phyloP scores from a whole-genome alignment of 306 rosid genomes.

The Castanospermum australe region DNA sequence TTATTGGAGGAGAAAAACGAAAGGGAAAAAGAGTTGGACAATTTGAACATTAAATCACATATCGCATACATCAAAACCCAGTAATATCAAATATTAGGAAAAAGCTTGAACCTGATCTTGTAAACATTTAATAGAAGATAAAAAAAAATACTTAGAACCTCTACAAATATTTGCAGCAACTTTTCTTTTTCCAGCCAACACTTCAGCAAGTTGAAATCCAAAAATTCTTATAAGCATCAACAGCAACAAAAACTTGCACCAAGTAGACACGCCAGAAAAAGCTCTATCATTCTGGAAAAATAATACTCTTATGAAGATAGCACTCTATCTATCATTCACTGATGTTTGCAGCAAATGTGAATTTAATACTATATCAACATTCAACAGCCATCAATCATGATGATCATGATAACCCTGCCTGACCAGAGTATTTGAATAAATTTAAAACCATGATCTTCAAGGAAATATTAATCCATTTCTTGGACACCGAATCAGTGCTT shows the following conservation, averaged over 20 bases:
- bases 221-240: neutral
- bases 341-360: neutral
- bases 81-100: neutral
- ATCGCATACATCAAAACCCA: neutral
- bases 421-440: constrained; percentile 11
- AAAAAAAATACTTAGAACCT: neutral
- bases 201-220: neutral
- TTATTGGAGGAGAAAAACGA: neutral
- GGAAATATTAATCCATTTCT: constrained; percentile 19
- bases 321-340: neutral
- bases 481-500: constrained; percentile 39
- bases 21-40: neutral
- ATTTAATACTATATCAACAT: neutral
- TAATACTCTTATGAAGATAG: neutral
- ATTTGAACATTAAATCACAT: neutral
- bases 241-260: constrained; percentile 3
- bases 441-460: neutral
- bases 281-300: neutral
- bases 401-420: neutral
- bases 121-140: neutral
- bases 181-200: neutral
- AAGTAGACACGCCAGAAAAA: neutral
- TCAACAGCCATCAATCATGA: neutral
- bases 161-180: neutral
- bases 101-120: neutral